Evolutionary conservation across 129 eudicot species (phyloP).

Genomic region (Chrysanthemum lavandulifolium): DNA sequence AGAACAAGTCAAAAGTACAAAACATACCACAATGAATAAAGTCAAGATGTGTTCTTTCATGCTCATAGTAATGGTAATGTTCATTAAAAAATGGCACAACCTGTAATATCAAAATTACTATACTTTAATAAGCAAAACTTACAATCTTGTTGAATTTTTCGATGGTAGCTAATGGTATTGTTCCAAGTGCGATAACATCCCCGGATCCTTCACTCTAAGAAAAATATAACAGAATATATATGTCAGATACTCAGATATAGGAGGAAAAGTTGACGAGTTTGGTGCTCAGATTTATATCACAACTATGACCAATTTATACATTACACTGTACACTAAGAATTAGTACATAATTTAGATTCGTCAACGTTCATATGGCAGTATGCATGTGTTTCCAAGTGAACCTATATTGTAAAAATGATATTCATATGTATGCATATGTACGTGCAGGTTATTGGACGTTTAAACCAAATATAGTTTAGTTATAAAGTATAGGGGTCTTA

Average conservation of each 20-base stretch:
- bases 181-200: conserved; percentile 78
- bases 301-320: conserved; percentile 3
- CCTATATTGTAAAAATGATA: neutral
- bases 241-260: conserved; percentile 12
- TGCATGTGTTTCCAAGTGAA: neutral
- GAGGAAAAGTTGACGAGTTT: neutral
- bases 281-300: conserved; percentile 6
- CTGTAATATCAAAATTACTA: neutral
- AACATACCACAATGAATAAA: neutral
- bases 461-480: too few relatives aligned
- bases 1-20: neutral
- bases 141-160: conserved; percentile 90
- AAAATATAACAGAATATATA: conserved; percentile 17
- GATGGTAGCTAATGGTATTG: conserved; percentile 85
- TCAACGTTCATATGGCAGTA: conserved; percentile 1
- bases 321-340: neutral
- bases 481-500: too few relatives aligned
- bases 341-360: neutral
- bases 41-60: conserved; percentile 2
- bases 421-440: neutral
- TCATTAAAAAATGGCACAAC: conserved; percentile 3
- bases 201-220: conserved; percentile 78
- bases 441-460: too few relatives aligned
- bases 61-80: neutral
- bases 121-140: conserved; percentile 38